Percentiles rank a stretch among this genome's conserved stretches.
These are phyloP conservation scores for Ogataea nitratoaversa DNA, from an alignment of 805 yeast genomes.

Conservation along the genomic window DNA sequence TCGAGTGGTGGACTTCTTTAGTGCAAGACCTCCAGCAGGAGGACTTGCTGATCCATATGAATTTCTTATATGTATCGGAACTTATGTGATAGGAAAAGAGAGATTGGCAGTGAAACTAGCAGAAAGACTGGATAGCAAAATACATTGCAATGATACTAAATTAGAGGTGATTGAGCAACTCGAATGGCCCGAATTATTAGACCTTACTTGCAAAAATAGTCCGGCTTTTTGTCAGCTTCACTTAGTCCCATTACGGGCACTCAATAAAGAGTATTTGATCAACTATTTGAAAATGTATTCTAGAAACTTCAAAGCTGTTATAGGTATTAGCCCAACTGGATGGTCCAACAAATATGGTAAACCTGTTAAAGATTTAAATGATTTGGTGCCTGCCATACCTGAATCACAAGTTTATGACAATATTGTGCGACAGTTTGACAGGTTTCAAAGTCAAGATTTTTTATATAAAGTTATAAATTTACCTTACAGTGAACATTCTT, in stretches of 20 bases:
- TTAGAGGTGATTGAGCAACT: constrained; percentile 43
- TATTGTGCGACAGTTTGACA: constrained; percentile 16
- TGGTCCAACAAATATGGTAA: constrained; percentile 59
- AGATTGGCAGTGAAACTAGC: constrained; percentile 69
- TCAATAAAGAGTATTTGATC: constrained; percentile 41
- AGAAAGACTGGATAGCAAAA: constrained; percentile 44
- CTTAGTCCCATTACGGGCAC: constrained; percentile 63
- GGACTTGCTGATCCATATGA: constrained; percentile 2
- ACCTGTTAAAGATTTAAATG: constrained; percentile 9
- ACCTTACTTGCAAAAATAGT: constrained; percentile 37
- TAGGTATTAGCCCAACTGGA: constrained; percentile 87
- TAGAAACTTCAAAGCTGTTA: constrained; percentile 49
- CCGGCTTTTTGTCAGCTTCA: constrained; percentile 58
- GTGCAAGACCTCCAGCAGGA: neutral
- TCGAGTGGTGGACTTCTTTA: constrained; percentile 37
- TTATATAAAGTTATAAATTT: constrained; percentile 19
- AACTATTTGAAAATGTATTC: constrained; percentile 46
- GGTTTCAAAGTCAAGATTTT: constrained; percentile 15
- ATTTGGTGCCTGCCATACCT: constrained; percentile 11
- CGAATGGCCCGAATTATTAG: constrained; percentile 39
- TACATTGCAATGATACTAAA: constrained; percentile 48
- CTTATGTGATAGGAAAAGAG: constrained; percentile 93
- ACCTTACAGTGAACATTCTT: constrained; percentile 94
- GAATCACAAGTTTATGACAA: constrained; percentile 10
- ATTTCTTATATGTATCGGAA: constrained; percentile 65